Conservation (phyloP, 208 protist genomes). For the Trypanosoma vivax region DNA sequence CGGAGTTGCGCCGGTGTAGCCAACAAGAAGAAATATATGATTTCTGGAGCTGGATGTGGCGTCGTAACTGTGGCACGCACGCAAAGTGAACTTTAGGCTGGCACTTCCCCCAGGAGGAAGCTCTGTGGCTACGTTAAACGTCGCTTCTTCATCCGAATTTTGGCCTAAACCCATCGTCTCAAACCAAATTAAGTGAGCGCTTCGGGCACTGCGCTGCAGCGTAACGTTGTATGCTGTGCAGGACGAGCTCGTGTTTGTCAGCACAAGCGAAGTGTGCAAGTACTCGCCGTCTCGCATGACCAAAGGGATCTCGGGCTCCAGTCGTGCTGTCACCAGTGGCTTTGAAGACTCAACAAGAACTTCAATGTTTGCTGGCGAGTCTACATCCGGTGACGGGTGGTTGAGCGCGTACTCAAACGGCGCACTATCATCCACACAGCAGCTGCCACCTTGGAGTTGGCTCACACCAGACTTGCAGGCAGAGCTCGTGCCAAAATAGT, state of each 20-base stretch:
- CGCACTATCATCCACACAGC: neutral
- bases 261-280: slow-evolving; percentile 47
- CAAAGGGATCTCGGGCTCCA: slow-evolving; percentile 56
- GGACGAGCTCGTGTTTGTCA: slow-evolving; percentile 58
- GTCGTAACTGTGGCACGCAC: slow-evolving; percentile 53
- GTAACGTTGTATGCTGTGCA: slow-evolving; percentile 45
- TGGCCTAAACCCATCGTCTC: slow-evolving; percentile 29
- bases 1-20: slow-evolving; percentile 31
- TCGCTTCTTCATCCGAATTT: slow-evolving; percentile 38
- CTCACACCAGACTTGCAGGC: slow-evolving; percentile 16
- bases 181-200: slow-evolving; percentile 61
- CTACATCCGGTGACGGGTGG: slow-evolving; percentile 46
- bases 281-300: slow-evolving; percentile 73
- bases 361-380: slow-evolving; percentile 56
- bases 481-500: slow-evolving; percentile 68
- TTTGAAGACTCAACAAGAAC: slow-evolving; percentile 55
- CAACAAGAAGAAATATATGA: slow-evolving; percentile 54
- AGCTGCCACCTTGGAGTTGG: slow-evolving; percentile 27
- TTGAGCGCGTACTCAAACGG: slow-evolving; percentile 60
- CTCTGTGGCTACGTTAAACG: slow-evolving; percentile 36
- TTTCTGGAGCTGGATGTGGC: slow-evolving; percentile 39
- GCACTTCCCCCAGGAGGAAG: slow-evolving; percentile 37
- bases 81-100: slow-evolving; percentile 36
- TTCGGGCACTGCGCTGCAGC: slow-evolving; percentile 62
- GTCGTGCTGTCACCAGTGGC: slow-evolving; percentile 41